Conservation (phyloP, 2,329 filamentous ascomycete genomes). For the Claviceps citrina region DNA sequence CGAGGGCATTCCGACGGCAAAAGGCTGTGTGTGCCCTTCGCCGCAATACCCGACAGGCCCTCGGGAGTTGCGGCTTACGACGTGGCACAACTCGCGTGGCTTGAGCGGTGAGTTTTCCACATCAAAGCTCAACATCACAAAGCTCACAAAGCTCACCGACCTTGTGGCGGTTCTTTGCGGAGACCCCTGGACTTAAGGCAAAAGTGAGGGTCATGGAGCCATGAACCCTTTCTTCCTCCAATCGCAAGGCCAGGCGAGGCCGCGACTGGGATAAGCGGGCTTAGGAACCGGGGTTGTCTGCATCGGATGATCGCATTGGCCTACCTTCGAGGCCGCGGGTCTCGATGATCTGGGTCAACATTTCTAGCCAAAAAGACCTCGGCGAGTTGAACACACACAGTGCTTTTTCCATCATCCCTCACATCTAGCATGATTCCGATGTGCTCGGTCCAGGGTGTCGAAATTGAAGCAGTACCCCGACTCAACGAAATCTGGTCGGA, state of each 20-base stretch:
- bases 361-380: neutral
- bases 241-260: neutral
- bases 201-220: too few species aligned
- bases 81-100: slow-evolving; percentile 26
- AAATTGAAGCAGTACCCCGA: neutral
- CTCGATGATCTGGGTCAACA: neutral
- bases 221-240: neutral
- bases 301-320: neutral
- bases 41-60: too few species aligned
- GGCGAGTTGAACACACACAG: neutral
- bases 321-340: neutral
- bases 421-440: too few species aligned
- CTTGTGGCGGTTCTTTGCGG: slow-evolving; percentile 9
- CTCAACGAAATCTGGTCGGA: neutral
- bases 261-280: neutral
- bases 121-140: too few species aligned
- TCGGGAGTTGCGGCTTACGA: slow-evolving; percentile 15
- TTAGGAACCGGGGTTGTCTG: neutral
- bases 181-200: neutral
- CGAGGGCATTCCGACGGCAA: too few species aligned
- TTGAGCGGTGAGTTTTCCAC: slow-evolving; percentile 11
- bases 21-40: too few species aligned
- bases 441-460: neutral
- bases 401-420: neutral
- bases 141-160: slow-evolving; percentile 7